Evolutionary conservation across 78 protist species (phyloP).

Genomic region (Guillardia theta): DNA sequence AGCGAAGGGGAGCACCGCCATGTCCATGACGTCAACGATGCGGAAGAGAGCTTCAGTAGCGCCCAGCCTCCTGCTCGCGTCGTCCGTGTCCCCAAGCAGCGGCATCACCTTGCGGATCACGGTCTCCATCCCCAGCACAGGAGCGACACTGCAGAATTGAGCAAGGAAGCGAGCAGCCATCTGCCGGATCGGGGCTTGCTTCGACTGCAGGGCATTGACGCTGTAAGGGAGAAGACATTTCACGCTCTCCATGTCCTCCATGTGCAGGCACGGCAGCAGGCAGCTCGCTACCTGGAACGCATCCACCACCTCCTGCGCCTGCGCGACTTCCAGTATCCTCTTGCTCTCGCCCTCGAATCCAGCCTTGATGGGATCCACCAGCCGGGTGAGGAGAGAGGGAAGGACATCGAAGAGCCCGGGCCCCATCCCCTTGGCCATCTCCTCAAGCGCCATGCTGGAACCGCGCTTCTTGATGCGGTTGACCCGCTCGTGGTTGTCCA

Average conservation of each 20-base stretch:
- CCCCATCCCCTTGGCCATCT: background rate
- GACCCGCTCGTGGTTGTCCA: background rate
- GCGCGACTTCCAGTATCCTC: background rate
- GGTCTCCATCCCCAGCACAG: background rate
- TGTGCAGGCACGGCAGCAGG: background rate
- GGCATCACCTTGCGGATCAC: slow-evolving; percentile 10
- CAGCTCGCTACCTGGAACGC: background rate
- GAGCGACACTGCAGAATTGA: too few relatives aligned
- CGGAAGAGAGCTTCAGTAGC: slow-evolving; percentile 29
- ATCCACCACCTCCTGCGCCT: background rate
- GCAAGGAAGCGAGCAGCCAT: background rate
- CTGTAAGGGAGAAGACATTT: background rate
- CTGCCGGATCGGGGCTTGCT: background rate
- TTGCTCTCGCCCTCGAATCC: background rate
- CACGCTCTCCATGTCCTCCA: background rate
- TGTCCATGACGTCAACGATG: background rate
- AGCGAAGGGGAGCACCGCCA: slow-evolving; percentile 30
- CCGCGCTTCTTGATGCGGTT: background rate
- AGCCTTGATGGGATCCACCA: background rate
- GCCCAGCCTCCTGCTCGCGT: background rate
- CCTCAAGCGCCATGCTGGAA: background rate
- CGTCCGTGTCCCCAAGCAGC: background rate
- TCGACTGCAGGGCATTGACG: background rate
- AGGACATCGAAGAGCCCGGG: background rate
- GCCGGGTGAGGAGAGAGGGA: background rate